Percentiles rank a stretch among this genome's conserved stretches.
phyloP scores from a whole-genome alignment of 2,329 filamentous ascomycete genomes.

The Rhinocladiella mackenziei region DNA sequence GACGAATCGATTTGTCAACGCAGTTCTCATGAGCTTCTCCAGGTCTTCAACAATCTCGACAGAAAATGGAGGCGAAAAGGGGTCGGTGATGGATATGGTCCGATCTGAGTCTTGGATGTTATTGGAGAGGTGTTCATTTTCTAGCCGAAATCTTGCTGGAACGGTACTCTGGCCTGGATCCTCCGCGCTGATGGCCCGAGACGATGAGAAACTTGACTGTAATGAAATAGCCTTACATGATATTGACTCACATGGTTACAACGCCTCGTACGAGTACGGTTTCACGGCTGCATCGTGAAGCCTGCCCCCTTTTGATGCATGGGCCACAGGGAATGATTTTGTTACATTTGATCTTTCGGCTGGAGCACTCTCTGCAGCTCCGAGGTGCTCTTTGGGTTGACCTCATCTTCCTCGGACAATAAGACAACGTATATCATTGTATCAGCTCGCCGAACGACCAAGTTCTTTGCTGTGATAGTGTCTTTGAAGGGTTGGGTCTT shows the following conservation, averaged over 20 bases:
- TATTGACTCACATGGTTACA: slow-evolving; percentile 1
- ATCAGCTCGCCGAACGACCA: too few species aligned
- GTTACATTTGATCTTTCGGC: background rate
- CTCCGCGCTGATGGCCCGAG: background rate
- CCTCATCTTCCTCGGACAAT: background rate
- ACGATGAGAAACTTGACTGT: background rate
- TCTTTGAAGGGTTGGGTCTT: too few species aligned
- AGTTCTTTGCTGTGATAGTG: too few species aligned
- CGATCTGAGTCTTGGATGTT: too few species aligned
- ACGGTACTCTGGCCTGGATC: background rate
- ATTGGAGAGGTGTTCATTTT: too few species aligned
- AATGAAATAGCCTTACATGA: background rate
- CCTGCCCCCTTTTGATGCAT: background rate
- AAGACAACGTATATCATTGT: too few species aligned
- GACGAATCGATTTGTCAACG: background rate
- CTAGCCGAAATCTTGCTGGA: too few species aligned
- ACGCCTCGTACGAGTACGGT: background rate
- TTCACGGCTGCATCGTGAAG: background rate
- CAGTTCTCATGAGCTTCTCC: background rate
- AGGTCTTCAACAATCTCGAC: background rate
- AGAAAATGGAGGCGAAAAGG: too few species aligned
- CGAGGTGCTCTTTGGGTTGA: slow-evolving; percentile 1
- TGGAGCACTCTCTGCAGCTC: slow-evolving; percentile 1
- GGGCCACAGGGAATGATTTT: background rate
- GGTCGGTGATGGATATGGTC: too few species aligned